Conservation (phyloP, 176 grass and related monocot genomes). For the Avena insularis region DNA sequence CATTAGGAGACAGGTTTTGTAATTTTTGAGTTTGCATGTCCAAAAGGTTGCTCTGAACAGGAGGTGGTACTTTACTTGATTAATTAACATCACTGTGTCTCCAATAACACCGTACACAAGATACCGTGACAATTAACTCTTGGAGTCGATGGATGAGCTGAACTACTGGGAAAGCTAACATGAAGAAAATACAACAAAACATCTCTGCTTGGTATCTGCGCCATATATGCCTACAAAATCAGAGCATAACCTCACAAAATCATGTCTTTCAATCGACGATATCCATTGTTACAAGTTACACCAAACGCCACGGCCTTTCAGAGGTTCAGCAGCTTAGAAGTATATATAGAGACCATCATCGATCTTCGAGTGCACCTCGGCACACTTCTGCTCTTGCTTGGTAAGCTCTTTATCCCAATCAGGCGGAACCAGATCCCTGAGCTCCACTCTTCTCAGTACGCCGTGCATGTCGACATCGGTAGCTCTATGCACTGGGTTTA, state of each 20-base stretch:
- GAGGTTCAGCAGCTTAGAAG: conserved; percentile 52
- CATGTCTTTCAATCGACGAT: not conserved
- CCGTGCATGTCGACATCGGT: not conserved
- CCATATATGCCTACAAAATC: not conserved
- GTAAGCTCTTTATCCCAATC: conserved; percentile 47
- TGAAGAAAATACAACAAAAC: not conserved
- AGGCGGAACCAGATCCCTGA: not conserved
- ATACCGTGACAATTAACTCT: too few relatives aligned
- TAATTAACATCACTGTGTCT: not conserved
- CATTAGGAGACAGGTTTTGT: not conserved
- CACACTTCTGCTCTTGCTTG: conserved; percentile 51
- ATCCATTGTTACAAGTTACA: conserved; percentile 32
- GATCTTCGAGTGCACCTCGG: conserved; percentile 61
- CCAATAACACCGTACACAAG: not conserved
- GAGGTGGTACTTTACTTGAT: not conserved
- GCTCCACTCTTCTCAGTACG: conserved; percentile 22
- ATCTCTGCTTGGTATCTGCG: not conserved
- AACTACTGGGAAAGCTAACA: not conserved
- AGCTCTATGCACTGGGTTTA: not conserved
- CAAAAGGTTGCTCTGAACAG: not conserved
- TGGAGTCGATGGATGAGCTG: not conserved
- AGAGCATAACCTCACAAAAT: not conserved
- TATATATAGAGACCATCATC: conserved; percentile 69
- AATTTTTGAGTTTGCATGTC: not conserved
- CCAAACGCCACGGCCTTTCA: not conserved